Evolutionary conservation across 306 rosid species (phyloP), one percentile per base, ranked within the genome.

Genomic region (Begonia fuchsioides): DNA sequence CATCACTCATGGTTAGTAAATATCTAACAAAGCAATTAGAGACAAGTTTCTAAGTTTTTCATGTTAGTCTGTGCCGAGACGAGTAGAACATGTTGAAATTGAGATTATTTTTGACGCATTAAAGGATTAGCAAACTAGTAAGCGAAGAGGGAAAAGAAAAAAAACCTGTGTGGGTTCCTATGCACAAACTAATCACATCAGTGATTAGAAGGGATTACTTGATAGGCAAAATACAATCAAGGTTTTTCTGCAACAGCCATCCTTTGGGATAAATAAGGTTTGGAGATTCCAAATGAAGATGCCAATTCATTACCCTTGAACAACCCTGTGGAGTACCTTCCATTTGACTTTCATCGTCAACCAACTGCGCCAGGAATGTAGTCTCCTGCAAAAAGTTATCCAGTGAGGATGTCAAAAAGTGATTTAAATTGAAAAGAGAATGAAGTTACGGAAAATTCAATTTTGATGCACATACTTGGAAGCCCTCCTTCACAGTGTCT

Each of bases 301-400:
- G 98, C 98, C 98, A 92, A 66, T 75, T 92, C 93, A 92, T 63
- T 64, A 86, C 69, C 64, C 52, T 77, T 47, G 67, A 73, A 72
- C 98, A 92, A 49, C 80, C 80, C 39, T 53, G 50, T 15, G 86
- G 78, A 4, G 49, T 70, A 63, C 86, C 83, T 73, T 92, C 88
- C 96, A 92, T 92, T 70, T 86, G 88, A 51, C 76, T 64, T 75
- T 92, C 98, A 64, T 92, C 96, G 74, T 79, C 96, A 60, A 82
- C 82, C 59, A 86, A 50, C 60, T 86, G 98, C 69, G 79, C 86
- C 32, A 92, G 77, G 56, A 92, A 92, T 63, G 96, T 69, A 38
- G 96, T 92, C 75, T 92, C 98, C 98, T 92, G 84, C 17, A 50
- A 57, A 44, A 39, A 48, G 18, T 44, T 12, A 17, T 38, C 45